Base-by-base conservation (phyloP, 805 yeast species). In the Starmerella sirachaensis region DNA sequence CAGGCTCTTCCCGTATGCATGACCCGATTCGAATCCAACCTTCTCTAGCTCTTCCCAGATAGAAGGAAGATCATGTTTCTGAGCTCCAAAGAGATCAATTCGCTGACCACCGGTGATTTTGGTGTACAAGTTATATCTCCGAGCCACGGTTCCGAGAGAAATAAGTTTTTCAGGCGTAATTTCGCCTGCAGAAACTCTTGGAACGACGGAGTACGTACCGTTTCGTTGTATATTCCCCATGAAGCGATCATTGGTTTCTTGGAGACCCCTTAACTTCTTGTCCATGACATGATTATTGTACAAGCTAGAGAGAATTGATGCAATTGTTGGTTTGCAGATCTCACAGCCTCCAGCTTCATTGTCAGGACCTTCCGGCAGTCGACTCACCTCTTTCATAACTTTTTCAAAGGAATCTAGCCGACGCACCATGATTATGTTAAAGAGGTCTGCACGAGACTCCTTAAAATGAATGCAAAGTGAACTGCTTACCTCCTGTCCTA, bases 171-270 rank as follows among this genome's bases (percentile, higher is more conserved):
- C 63, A 5, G 64, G 63, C 2, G 64, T 60, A 19, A 59, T 51
- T 31, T 60, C 64, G 42, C 64, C 64, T 8, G 60, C 64, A 7
- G 62, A 57, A 47, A 59, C 55, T 40, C 64, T 49, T 7, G 64
- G 64, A 20, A 60, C 56, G 26, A 60, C 60, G 5, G 63, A 59
- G 40, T 56, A 60, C 2, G 63, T 60, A 14, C 64, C 64, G 40
- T 60, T 57, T 30, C 64, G 48, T 44, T 60, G 64, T 27, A 60
- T 58, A 41, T 60, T 60, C 28, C 64, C 64, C 33, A 60, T 46
- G 41, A 45, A 59, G 31, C 56, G 50, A 38, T 60, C 64, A 38
- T 60, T 60, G 1, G 64, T 59, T 19, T 59, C 64, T 39, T 60
- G 64, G 14, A 60, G 50, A 12, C 63, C 63, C 27, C 57, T 57